phyloP scores from a whole-genome alignment of 345 rosid species.

The Brassica cretica region DNA sequence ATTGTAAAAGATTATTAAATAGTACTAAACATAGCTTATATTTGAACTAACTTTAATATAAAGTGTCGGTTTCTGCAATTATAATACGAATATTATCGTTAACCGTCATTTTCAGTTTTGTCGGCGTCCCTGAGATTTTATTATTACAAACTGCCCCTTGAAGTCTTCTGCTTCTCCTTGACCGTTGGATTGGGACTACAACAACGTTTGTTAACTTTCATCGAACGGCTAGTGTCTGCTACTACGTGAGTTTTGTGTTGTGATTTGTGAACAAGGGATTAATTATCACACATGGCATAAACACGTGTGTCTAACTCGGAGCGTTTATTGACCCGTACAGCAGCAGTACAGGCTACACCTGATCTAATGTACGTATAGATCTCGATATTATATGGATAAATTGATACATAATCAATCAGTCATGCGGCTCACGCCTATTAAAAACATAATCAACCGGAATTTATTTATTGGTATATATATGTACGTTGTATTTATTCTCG shows the following conservation, averaged over 20 bases:
- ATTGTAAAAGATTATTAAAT: neutral
- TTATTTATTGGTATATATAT: no score
- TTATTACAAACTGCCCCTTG: constrained; percentile 22
- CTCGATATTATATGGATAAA: neutral
- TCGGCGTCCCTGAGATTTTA: constrained; percentile 29
- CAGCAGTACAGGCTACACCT: no score
- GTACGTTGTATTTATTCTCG: no score
- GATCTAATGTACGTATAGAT: neutral
- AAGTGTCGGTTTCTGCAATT: constrained; percentile 42
- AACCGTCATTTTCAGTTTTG: constrained; percentile 44
- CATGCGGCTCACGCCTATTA: no score
- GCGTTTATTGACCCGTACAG: neutral
- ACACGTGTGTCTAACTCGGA: constrained; percentile 17
- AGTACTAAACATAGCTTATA: constrained; percentile 35
- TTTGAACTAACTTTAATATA: constrained; percentile 38
- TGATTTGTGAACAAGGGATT: neutral
- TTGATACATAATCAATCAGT: no score
- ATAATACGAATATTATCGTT: constrained; percentile 38
- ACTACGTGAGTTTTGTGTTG: neutral
- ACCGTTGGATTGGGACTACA: constrained; percentile 21
- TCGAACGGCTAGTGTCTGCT: constrained; percentile 13
- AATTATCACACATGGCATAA: constrained; percentile 9
- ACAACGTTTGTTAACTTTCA: neutral
- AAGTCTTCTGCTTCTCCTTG: constrained; percentile 14
- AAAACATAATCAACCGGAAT: no score